Conservation (phyloP, 1,284 basidiomycete genomes). For the Boletus semigastroideus region DNA sequence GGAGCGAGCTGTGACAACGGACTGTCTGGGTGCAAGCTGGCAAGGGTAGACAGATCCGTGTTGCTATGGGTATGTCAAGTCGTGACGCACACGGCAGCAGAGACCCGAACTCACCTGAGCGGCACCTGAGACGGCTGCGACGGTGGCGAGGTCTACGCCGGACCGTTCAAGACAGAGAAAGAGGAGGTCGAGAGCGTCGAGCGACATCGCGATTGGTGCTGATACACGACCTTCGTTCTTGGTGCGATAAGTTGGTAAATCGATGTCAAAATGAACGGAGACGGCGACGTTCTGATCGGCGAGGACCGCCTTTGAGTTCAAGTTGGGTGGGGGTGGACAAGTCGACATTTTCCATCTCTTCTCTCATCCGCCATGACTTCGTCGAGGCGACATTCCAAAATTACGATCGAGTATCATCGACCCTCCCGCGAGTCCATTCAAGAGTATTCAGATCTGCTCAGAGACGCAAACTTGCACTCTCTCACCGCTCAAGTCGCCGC, state of each 20-base stretch:
- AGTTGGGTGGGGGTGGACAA: too few relatives aligned
- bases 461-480: constrained; percentile 58
- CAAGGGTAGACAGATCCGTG: constrained; percentile 8
- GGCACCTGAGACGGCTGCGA: constrained; percentile 1
- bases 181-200: constrained; percentile 5
- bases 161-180: not conserved
- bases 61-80: not conserved
- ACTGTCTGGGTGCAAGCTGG: not conserved
- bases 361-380: not conserved
- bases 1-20: constrained; percentile 1
- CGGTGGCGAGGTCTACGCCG: not conserved
- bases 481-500: constrained; percentile 43
- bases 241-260: not conserved
- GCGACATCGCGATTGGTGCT: constrained; percentile 5
- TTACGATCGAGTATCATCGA: constrained; percentile 72
- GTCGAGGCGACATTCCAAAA: constrained; percentile 56
- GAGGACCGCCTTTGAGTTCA: constrained; percentile 6
- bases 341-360: too few relatives aligned
- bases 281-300: not conserved
- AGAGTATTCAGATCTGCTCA: constrained; percentile 69
- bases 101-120: not conserved
- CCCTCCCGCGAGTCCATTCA: constrained; percentile 66
- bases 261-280: constrained; percentile 3
- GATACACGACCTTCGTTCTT: not conserved
- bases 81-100: not conserved